Base-by-base conservation (phyloP, 495 filamentous ascomycete genomes). In the Penicillium chermesinum region DNA sequence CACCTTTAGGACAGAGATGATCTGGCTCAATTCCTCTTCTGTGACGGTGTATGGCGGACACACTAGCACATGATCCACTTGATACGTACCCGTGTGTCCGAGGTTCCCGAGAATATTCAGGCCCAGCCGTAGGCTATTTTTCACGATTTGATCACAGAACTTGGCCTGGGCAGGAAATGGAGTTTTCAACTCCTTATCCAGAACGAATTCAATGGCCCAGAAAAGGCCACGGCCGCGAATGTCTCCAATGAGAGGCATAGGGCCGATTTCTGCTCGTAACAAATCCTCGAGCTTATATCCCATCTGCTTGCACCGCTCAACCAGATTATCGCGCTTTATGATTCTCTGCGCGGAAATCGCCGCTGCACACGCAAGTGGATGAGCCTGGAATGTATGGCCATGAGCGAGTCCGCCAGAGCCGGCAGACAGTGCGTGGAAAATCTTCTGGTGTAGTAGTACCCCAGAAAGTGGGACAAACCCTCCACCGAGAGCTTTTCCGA, bases 41-140 rank as follows among this genome's bases (percentile, higher is more conserved):
- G 70, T 76, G 39, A 81, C 63, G 17, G 73, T 87, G 59, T 81
- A 88, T 0, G 84, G 70, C 1, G 86, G 86, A 20, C 78, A 72
- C 43, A 90, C 49, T 41, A 88, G 67, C 15, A 88, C 61, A 59
- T 86, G 80, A 54, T 90, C 86, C 5, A 84, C 85, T 8, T 50
- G 62, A 20, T 70, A 55, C 0, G 81, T 81, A 48, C 85, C 81
- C 2, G 67, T 76, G 0, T 49, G 45, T 0, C 53, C 53, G 2
- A 57, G 32, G 21, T 52, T 57, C 4, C 49, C 53, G 1, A 57
- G 37, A 17, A 57, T 52, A 39, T 57, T 49, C 27, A 57, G 36
- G 1, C 49, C 53, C 9, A 43, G 27, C 2, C 46, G 18, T 5
- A 52, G 34, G 44, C 22, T 27, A 5, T 41, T 35, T n/a, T 44